Evolutionary conservation across 495 filamentous ascomycete species (phyloP), one percentile per base, ranked within the genome.

Genomic region (Aspergillus ostianus): DNA sequence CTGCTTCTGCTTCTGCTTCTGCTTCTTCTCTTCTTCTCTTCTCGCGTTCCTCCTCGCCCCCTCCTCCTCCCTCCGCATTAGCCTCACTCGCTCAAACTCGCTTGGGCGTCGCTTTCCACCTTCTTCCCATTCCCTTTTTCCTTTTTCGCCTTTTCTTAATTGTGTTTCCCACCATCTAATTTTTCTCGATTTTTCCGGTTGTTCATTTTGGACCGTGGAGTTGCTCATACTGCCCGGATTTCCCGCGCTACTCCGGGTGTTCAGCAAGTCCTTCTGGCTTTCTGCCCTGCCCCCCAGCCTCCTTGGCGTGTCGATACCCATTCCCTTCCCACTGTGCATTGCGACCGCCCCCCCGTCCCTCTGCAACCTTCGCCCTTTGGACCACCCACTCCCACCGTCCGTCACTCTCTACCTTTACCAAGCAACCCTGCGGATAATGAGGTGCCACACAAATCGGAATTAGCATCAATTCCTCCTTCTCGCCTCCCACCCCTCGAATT

Each of bases 401-500:
- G 4, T 21, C 18, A 3, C 30, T 32, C 32, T 56, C 44, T 56
- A 51, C 26, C 50, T 55, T 63, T 29, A 21, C 54, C 17, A 50
- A 50, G 15, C 44, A 3, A 23, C 45, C 47, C 10, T 58, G 52
- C 52, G 51, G 65, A 76, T 70, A 59, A 77, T 77, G 75, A 63
- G 55, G 65, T 55, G 53, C 64, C 56, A 47, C 58, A 62, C 66
- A 63, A 56, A 17, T 51, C 61, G 47, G 53, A 57, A 55, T 50
- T 70, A 63, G 63, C 27, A 12, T 56, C 67, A 64, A 65, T 68
- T 71, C 65, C 44, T 51, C 61, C 57, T 47, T 57, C 55, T 49
- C 32, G 45, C 36, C 29, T 53, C 54, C 61, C 57, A 45, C 58
- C 47, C 58, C 56, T 70, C 57, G 62, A 59, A 68, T 65, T 67